Conservation (phyloP, 2,329 filamentous ascomycete genomes). For the Alternaria alternata region DNA sequence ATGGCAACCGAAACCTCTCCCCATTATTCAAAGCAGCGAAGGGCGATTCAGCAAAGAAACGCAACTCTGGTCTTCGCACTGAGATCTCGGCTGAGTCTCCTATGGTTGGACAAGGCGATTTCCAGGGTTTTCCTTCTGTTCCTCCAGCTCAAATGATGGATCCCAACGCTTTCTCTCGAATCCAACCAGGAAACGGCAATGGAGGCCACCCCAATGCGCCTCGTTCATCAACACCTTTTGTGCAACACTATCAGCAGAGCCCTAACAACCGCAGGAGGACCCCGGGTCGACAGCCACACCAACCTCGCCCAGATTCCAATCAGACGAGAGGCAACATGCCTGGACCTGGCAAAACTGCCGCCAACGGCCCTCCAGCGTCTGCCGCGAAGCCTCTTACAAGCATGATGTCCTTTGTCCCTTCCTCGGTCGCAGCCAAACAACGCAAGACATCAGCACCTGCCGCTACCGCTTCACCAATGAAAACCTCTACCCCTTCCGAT, state of each 20-base stretch:
- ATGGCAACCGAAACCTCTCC: constrained; percentile 59
- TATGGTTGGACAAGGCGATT: constrained; percentile 29
- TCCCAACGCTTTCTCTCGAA: constrained; percentile 28
- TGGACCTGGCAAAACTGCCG: constrained; percentile 21
- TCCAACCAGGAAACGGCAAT: constrained; percentile 24
- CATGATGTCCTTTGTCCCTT: constrained; percentile 47
- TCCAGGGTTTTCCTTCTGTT: constrained; percentile 37
- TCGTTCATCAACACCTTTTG: constrained; percentile 38
- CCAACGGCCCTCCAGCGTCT: constrained; percentile 22
- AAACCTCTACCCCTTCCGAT: constrained; percentile 27
- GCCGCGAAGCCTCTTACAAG: constrained; percentile 33
- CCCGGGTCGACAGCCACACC: constrained; percentile 32
- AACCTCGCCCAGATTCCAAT: constrained; percentile 36
- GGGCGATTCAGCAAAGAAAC: constrained; percentile 51
- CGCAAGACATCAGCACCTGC: constrained; percentile 32
- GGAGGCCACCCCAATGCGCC: constrained; percentile 26
- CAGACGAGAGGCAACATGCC: constrained; percentile 25
- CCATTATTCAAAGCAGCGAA: constrained; percentile 59
- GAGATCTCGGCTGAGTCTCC: constrained; percentile 51
- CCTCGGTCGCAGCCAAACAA: constrained; percentile 48
- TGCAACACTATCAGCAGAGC: constrained; percentile 33
- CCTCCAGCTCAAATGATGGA: constrained; percentile 26
- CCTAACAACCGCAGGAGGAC: constrained; percentile 36
- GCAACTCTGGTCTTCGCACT: constrained; percentile 55
- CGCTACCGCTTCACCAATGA: constrained; percentile 22